These are phyloP conservation scores for Psilocybe mexicana DNA, from an alignment of 1,284 basidiomycete genomes.

Conservation along the genomic window DNA sequence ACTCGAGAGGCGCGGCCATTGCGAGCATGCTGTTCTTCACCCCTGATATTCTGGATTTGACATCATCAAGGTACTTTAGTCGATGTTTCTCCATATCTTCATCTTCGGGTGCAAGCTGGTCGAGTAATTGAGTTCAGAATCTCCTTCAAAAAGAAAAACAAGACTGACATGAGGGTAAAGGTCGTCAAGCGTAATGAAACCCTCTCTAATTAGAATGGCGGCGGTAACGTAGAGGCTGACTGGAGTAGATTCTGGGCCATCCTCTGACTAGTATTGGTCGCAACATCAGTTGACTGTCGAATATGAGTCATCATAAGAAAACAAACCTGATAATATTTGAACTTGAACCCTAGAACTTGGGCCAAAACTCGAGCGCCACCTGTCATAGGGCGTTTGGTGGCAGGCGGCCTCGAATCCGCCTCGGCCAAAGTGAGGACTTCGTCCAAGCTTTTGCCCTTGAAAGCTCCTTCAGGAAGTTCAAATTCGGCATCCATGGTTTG, in stretches of 20 bases:
- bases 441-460: slow-evolving; percentile 62
- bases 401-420: slow-evolving; percentile 30
- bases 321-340: slow-evolving; percentile 82
- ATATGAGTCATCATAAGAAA: slow-evolving; percentile 1
- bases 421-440: slow-evolving; percentile 60
- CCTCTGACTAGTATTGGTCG: slow-evolving; percentile 43
- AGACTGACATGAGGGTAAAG: slow-evolving; percentile 80
- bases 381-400: slow-evolving; percentile 18
- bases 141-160: slow-evolving; percentile 2
- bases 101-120: slow-evolving; percentile 75
- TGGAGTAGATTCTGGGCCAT: slow-evolving; percentile 62
- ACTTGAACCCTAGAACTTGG: slow-evolving; percentile 96
- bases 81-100: slow-evolving; percentile 70
- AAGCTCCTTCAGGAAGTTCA: slow-evolving; percentile 42
- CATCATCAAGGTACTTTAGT: slow-evolving; percentile 67
- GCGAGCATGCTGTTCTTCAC: slow-evolving; percentile 82
- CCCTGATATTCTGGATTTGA: slow-evolving; percentile 64
- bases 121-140: not conserved
- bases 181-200: slow-evolving; percentile 83
- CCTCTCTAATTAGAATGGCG: slow-evolving; percentile 87
- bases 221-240: slow-evolving; percentile 80
- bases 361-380: slow-evolving; percentile 69
- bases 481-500: slow-evolving; percentile 38
- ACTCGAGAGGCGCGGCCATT: slow-evolving; percentile 87
- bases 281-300: slow-evolving; percentile 14